Evolutionary conservation across 2,329 filamentous ascomycete species (phyloP).

Genomic region (Cercospora berteroae): DNA sequence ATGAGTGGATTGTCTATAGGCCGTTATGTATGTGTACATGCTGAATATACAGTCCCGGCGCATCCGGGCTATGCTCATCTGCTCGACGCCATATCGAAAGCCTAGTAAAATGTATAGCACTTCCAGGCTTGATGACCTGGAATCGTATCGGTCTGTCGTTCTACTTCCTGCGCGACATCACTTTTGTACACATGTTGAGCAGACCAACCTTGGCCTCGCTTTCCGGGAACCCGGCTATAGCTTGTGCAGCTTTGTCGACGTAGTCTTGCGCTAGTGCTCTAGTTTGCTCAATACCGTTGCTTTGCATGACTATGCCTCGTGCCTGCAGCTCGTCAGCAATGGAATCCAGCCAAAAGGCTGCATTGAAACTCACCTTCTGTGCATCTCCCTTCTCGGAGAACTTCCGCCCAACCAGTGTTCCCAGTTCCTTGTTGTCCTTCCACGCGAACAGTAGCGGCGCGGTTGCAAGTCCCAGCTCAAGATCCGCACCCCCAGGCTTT

Average conservation of each 20-base stretch:
- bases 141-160: neutral
- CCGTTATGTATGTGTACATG: conserved; percentile 17
- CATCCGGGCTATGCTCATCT: neutral
- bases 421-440: conserved; percentile 75
- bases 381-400: conserved; percentile 84
- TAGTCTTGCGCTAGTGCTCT: conserved; percentile 87
- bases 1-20: conserved; percentile 5
- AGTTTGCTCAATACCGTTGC: conserved; percentile 88
- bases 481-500: conserved; percentile 90
- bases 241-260: conserved; percentile 78
- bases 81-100: neutral
- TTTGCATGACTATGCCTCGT: conserved; percentile 76
- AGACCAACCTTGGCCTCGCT: conserved; percentile 91
- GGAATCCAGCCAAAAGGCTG: neutral
- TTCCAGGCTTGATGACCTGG: neutral
- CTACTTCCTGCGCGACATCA: conserved; percentile 81
- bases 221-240: conserved; percentile 83
- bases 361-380: conserved; percentile 62
- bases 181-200: conserved; percentile 90
- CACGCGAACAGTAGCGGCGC: conserved; percentile 93
- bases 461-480: conserved; percentile 90
- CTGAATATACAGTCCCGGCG: conserved; percentile 12
- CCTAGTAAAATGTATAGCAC: neutral
- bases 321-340: conserved; percentile 59
- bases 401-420: conserved; percentile 85